phyloP scores from a whole-genome alignment of 352 stramenopile genomes.

The Chrysophaeum taylorii region DNA sequence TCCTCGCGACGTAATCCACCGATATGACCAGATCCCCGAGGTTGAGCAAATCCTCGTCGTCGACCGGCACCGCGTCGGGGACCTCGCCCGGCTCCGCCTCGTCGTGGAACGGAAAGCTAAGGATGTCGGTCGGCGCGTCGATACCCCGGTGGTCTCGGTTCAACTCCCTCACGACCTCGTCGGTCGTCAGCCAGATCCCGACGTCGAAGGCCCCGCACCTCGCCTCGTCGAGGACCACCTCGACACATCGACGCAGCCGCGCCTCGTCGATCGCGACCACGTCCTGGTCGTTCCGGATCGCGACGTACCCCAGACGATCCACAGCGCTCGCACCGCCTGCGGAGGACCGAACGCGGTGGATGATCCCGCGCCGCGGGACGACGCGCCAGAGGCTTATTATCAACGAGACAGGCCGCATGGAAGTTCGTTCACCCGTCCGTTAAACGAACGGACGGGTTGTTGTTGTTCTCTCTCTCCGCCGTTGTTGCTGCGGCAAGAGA shows the following conservation, averaged over 20 bases:
- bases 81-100: background rate
- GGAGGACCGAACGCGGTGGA: no score
- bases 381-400: no score
- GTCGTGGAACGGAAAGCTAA: slow-evolving; percentile 28
- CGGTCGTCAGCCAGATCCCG: slow-evolving; percentile 9
- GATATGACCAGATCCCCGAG: slow-evolving; percentile 9
- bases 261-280: background rate
- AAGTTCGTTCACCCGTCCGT: no score
- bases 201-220: background rate
- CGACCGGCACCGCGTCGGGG: background rate
- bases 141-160: background rate
- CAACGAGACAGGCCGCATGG: no score
- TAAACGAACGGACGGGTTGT: no score
- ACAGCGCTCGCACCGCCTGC: no score
- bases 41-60: slow-evolving; percentile 4
- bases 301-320: no score
- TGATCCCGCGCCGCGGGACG: no score
- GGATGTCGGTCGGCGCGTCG: slow-evolving; percentile 27
- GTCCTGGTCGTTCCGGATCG: no score
- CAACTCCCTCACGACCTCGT: background rate
- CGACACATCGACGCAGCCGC: no score
- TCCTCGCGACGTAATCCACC: background rate
- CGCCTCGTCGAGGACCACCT: background rate
- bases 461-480: no score
- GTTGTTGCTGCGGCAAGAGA: no score